Evolutionary conservation across 2,329 filamentous ascomycete species (phyloP), one percentile per base, ranked within the genome.

Genomic region (Zopfia rhizophila): DNA sequence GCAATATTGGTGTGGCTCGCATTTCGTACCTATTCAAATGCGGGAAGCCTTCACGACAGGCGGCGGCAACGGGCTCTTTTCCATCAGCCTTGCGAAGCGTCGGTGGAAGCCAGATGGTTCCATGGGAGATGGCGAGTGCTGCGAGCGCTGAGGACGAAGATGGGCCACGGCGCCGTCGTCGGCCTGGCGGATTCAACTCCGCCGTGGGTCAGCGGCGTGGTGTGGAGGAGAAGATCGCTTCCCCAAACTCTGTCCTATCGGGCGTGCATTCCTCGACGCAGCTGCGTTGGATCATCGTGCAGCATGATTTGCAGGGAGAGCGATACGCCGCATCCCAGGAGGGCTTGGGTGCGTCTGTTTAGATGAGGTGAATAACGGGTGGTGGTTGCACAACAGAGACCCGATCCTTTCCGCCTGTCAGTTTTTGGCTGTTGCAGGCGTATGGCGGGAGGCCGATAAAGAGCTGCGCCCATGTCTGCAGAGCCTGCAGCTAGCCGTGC

Each of bases 301-400:
- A 38, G 32, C 36, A 39, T 60, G 57, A 59, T 61, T 58, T 53
- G 55, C 59, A 60, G 49, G 23, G 23, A 23, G n/a, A 24, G 36
- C 50, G 38, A 52, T 43, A 44, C 32, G 51, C 38, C 51, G 52
- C 51, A 50, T 49, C 45, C 56, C 44, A 42, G 45, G 42, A n/a
- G 48, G 44, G 24, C 22, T 41, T 51, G 52, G 46, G 45, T 40
- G 52, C 22, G 12, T 19, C 28, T 23, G 42, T 53, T 63, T 63
- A 56, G 61, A 61, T 62, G 60, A 59, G 51, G 45, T n/a, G 48
- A 49, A 63, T 43, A 63, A 61, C 54, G 55, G n/a, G 61, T 49
- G 47, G 49, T 14, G 7, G 60, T 59, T 41, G 46, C 60, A 62
- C 58, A 38, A 42, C 60, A 51, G 48, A 40, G 47, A 59, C 58